Evolutionary conservation across 371 early-diverging fungal species (phyloP).

Genomic region (Blakeslea trispora): DNA sequence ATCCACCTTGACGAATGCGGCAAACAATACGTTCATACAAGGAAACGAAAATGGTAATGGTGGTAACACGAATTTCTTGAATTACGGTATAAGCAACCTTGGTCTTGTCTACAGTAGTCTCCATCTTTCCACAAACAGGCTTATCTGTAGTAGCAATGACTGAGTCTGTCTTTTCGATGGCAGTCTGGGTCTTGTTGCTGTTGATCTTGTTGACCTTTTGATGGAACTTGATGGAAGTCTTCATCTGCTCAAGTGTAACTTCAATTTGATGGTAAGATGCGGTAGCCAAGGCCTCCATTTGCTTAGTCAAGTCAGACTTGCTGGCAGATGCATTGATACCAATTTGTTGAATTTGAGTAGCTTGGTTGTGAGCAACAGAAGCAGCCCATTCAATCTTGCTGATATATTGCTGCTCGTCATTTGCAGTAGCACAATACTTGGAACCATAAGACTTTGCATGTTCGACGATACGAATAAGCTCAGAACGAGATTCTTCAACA

Average conservation of each 20-base stretch:
- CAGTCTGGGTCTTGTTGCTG: not conserved
- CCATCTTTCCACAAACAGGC: constrained; percentile 19
- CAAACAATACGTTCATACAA: constrained; percentile 22
- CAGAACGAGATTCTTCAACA: constrained; percentile 23
- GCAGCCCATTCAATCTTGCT: constrained; percentile 29
- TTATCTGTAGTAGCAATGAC: constrained; percentile 11
- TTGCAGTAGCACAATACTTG: constrained; percentile 17
- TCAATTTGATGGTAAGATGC: constrained; percentile 33
- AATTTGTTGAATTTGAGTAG: constrained; percentile 32
- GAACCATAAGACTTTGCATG: constrained; percentile 24
- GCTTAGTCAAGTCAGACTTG: constrained; percentile 21
- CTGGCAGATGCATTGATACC: constrained; percentile 27
- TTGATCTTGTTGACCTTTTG: constrained; percentile 24
- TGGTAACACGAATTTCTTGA: constrained; percentile 28
- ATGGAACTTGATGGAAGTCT: constrained; percentile 22
- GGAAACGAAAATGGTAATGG: constrained; percentile 17
- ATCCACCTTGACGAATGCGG: constrained; percentile 25
- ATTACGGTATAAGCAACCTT: constrained; percentile 29
- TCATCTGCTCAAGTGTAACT: constrained; percentile 29
- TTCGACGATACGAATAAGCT: constrained; percentile 25
- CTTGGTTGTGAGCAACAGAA: constrained; percentile 27
- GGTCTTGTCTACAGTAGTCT: constrained; percentile 25
- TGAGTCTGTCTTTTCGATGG: not conserved
- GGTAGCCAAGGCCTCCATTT: constrained; percentile 27
- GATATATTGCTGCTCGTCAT: constrained; percentile 22